Percentiles rank a stretch among this genome's conserved stretches.
Evolutionary conservation across 306 rosid genomes (phyloP).

Genomic region (Abrus pulchellus): DNA sequence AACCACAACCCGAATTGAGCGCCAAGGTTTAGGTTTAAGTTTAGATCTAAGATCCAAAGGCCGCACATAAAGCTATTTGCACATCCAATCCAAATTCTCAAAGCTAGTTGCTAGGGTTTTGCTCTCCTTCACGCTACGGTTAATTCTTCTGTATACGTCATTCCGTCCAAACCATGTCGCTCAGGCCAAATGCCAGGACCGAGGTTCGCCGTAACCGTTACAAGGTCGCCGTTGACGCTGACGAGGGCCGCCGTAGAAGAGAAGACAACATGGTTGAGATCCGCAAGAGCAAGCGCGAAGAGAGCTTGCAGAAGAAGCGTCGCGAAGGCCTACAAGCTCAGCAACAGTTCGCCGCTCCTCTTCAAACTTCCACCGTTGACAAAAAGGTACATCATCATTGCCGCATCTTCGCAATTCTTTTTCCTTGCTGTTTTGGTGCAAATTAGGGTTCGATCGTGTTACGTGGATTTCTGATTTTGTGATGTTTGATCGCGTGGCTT

Average conservation of each 20-base stretch:
- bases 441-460: constrained; percentile 45
- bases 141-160: no score
- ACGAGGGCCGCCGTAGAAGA: constrained; percentile 82
- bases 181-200: constrained; percentile 75
- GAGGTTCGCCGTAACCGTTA: constrained; percentile 88
- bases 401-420: neutral
- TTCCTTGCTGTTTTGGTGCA: neutral
- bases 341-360: constrained; percentile 60
- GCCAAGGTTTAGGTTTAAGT: no score
- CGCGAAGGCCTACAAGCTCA: constrained; percentile 78
- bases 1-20: neutral
- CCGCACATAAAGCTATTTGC: constrained; percentile 4
- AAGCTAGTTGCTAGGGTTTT: constrained; percentile 24
- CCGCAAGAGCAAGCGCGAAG: constrained; percentile 87
- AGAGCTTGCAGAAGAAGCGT: constrained; percentile 85
- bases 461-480: neutral
- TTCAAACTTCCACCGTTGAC: constrained; percentile 58
- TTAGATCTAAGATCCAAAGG: constrained; percentile 33
- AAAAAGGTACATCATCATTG: constrained; percentile 53
- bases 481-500: constrained; percentile 26
- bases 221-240: constrained; percentile 85
- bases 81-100: neutral
- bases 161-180: constrained; percentile 60
- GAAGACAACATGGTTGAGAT: constrained; percentile 91
- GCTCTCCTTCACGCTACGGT: constrained; percentile 19